Evolutionary conservation across 106 monocot genomes (phyloP).

Genomic region (Apostasia shenzhenica): DNA sequence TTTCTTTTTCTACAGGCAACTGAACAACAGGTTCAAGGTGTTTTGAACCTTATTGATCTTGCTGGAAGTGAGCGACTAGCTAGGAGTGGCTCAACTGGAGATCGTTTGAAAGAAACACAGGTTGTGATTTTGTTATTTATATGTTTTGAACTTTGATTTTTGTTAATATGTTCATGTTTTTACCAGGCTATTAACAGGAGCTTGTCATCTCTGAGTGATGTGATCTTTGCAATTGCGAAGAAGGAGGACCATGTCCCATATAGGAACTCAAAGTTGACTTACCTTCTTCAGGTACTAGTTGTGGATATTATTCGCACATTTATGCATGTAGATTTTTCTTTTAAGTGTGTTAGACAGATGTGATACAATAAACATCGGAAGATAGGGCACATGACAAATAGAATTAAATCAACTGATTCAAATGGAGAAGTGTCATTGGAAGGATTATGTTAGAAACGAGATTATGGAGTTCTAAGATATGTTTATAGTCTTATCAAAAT

Average conservation of each 20-base stretch:
- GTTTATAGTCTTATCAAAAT: no score
- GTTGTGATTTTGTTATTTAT: conserved; percentile 16
- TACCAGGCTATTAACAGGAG: conserved; percentile 86
- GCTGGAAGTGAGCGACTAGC: conserved; percentile 91
- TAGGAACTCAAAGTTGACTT: conserved; percentile 86
- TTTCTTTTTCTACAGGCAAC: conserved; percentile 35
- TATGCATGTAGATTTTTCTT: no score
- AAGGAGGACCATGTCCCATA: conserved; percentile 91
- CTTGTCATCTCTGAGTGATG: conserved; percentile 77
- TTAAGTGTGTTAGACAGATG: no score
- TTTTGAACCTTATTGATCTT: conserved; percentile 90
- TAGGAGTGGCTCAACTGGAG: conserved; percentile 86
- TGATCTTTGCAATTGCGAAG: conserved; percentile 75
- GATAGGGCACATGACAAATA: no score
- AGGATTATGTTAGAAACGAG: no score
- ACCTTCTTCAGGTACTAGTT: conserved; percentile 66
- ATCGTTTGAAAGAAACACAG: conserved; percentile 91
- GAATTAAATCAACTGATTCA: no score
- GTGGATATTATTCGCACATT: not conserved
- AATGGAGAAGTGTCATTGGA: no score
- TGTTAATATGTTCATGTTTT: not conserved
- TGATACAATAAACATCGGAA: no score
- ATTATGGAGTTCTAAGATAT: no score
- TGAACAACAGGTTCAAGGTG: conserved; percentile 86
- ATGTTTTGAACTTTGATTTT: not conserved